Percentiles rank a stretch among this genome's conserved stretches.
Conservation (phyloP, 1,139 yeast species). For the Yamadazyma dendronema region DNA sequence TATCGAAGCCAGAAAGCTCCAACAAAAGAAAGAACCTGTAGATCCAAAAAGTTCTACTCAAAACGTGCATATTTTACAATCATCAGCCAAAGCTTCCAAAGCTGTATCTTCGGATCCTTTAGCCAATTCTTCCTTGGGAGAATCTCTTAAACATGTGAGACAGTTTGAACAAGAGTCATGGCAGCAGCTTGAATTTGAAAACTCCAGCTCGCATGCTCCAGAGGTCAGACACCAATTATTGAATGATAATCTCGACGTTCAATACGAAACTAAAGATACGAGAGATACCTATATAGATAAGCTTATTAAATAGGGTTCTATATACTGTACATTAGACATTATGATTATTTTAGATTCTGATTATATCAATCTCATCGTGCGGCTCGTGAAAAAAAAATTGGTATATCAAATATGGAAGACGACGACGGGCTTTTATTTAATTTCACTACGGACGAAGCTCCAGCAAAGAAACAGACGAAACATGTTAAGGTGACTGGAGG, state of each 20-base stretch:
- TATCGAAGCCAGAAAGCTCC: constrained; percentile 27
- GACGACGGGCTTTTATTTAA: constrained; percentile 72
- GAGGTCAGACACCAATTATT: neutral
- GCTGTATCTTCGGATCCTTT: constrained; percentile 77
- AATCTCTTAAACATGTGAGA: constrained; percentile 73
- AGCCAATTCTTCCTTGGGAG: constrained; percentile 64
- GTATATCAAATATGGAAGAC: constrained; percentile 20
- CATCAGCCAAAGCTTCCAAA: constrained; percentile 45
- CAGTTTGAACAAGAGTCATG: constrained; percentile 73
- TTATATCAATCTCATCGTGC: constrained; percentile 11
- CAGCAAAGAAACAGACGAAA: constrained; percentile 10
- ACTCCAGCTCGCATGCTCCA: constrained; percentile 6
- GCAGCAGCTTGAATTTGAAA: constrained; percentile 39
- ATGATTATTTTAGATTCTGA: constrained; percentile 1
- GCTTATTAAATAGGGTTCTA: constrained; percentile 7
- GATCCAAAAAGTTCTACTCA: constrained; percentile 20
- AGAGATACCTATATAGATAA: constrained; percentile 10
- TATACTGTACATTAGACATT: constrained; percentile 1
- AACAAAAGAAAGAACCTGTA: constrained; percentile 24
- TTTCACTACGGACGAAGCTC: constrained; percentile 45
- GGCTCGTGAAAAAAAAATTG: constrained; percentile 6
- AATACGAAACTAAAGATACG: constrained; percentile 3
- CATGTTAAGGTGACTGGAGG: constrained; percentile 60
- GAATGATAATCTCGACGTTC: constrained; percentile 25
- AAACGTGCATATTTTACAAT: constrained; percentile 46